Evolutionary conservation across 2,329 filamentous ascomycete species (phyloP).

Genomic region (Cladophialophora immunda): DNA sequence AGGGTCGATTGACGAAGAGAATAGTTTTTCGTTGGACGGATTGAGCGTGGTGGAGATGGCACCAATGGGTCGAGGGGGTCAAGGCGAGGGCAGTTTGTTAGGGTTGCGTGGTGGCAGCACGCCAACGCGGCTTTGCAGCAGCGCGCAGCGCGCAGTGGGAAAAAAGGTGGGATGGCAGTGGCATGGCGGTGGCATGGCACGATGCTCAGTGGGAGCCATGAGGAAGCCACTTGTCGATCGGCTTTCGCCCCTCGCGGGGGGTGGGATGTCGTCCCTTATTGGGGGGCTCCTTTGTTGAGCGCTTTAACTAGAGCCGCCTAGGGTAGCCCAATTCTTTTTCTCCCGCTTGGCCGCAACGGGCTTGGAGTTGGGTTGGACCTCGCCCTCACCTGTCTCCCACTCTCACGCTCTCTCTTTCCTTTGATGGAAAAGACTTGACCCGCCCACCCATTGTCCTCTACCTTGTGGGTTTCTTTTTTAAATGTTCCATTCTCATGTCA

Average conservation of each 20-base stretch:
- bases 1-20: constrained; percentile 16
- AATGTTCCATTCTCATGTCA: neutral
- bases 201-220: constrained; percentile 19
- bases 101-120: neutral
- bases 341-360: neutral
- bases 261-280: constrained; percentile 17
- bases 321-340: neutral
- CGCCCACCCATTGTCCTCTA: neutral
- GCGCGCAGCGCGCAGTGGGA: neutral
- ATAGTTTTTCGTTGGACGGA: constrained; percentile 10
- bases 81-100: too few species aligned
- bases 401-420: constrained; percentile 4
- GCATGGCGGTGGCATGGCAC: too few species aligned
- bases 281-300: constrained; percentile 16
- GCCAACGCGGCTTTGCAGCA: too few species aligned
- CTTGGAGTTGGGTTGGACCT: constrained; percentile 7
- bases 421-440: neutral
- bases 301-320: constrained; percentile 2
- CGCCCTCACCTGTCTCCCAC: neutral
- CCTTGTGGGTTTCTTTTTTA: neutral
- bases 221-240: constrained; percentile 3
- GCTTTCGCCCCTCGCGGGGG: neutral
- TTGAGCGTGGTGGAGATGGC: constrained; percentile 13
- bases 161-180: constrained; percentile 18
- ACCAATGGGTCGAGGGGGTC: neutral